Evolutionary conservation across 768 basidiomycete species (phyloP), one percentile per base, ranked within the genome.

Genomic region (Amanita fuliginea): DNA sequence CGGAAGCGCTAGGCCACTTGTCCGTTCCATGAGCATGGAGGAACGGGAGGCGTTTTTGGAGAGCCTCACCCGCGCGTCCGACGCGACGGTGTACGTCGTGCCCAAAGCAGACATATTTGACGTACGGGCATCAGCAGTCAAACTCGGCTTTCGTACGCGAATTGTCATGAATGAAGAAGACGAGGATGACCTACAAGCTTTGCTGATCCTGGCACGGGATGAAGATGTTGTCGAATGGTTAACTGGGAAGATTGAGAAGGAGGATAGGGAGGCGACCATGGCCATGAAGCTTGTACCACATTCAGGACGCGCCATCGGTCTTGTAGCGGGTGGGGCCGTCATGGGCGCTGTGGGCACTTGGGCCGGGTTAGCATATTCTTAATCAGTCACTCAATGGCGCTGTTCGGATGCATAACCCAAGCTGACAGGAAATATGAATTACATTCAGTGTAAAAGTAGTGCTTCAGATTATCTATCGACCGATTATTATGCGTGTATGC

Each of bases 301-400:
- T 9, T 49, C 48, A 4, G 30, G 35, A 26, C 48, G 28, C 26
- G n/a, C 39, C 28, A 33, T 50, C 33, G 30, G 39, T 6, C 30
- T 50, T 13, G 16, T 69, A 44, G 78, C 78, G 52, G 73, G 77
- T 14, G 77, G 75, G 41, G 77, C 72, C n/a, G 67, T 81, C 14
- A 71, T 81, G 16, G 80, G 80, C 35, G 80, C 76, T 35, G 76
- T 79, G 6, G 77, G 77, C 36, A 70, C 77, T 43, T 80, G 72
- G 68, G 75, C 75, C 16, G 76, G 78, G 13, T 67, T 81, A 46
- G 80, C 80, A 28, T 69, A 73, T 62, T 55, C 76, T n/a, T 49
- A 21, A 49, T 32, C 35, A 36, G 10, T 36, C 30, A 32, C 11
- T 10, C 30, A 32, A 11, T 32, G 30, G 7, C 11, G 30, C 30